Evolutionary conservation across 306 rosid genomes (phyloP), one percentile per base, ranked within the genome.

Genomic region (Datisca glomerata): DNA sequence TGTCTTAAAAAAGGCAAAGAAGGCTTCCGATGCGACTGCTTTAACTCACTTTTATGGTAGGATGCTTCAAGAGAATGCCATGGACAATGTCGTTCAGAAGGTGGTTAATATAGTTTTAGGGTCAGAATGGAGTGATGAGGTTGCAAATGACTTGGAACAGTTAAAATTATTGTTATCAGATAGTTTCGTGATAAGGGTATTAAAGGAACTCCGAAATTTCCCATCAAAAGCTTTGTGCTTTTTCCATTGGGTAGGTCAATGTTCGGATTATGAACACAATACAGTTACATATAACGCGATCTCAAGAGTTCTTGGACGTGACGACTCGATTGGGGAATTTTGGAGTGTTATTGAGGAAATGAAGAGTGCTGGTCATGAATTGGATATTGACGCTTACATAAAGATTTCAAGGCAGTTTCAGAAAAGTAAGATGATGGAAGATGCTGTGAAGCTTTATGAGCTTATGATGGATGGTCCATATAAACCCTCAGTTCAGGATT

Each of bases 391-490:
- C 62, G 77, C 80, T 46, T 84, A 84, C 8, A 23, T 70, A 45
- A 89, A 80, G 78, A 58, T 89, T 49, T 62, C 78, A 0, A 73
- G 89, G 78, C 65, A 65, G 55, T 72, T 89, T 53, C 75, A 63
- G 46, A 89, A 57, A 79, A 44, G 37, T 49, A 69, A 35, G 70
- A 61, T 80, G 91, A 43, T 75, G 45, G 84, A 67, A 57, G 95
- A 84, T 17, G 93, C 92, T 5, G 98, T 89, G 32, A 75, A 66
- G 78, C 91, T 89, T 56, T 89, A 65, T 38, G 98, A 84, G 78
- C 64, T 63, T 52, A 89, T 84, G 95, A 80, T 89, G 93, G 91
- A 84, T 68, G 66, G 98, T 43, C 63, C 86, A 7, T 80, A 65
- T 46, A 55, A 70, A 69, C 98, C 98, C 33, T 77, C 86, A 1